These are phyloP conservation scores for Ascosphaera apis DNA, from an alignment of 2,329 filamentous ascomycete genomes.

Conservation along the genomic window DNA sequence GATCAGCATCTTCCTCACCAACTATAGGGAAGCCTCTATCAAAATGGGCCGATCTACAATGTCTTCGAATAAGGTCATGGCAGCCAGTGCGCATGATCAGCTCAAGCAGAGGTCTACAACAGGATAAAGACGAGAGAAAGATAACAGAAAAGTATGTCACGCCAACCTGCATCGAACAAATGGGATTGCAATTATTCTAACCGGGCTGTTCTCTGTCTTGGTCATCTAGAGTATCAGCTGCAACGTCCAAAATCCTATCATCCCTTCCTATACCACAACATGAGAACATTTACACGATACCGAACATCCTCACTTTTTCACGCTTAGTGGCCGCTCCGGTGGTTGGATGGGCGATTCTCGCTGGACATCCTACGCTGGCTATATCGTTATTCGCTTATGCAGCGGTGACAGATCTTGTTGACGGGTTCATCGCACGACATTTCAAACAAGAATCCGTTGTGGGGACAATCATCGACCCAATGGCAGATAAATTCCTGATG, in stretches of 20 bases:
- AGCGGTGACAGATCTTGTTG: slow-evolving; percentile 71
- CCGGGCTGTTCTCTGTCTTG: background rate
- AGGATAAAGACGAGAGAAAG: background rate
- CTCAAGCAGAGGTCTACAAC: background rate
- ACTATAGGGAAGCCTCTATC: too few relatives aligned
- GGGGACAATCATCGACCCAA: slow-evolving; percentile 81
- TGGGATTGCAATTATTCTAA: slow-evolving; percentile 1
- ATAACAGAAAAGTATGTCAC: background rate
- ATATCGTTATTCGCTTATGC: slow-evolving; percentile 79
- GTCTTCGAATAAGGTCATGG: slow-evolving; percentile 10
- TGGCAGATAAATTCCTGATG: slow-evolving; percentile 95
- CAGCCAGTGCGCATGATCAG: slow-evolving; percentile 8
- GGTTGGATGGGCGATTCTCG: slow-evolving; percentile 70
- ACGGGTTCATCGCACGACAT: slow-evolving; percentile 76
- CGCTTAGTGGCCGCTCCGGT: slow-evolving; percentile 62
- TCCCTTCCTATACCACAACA: slow-evolving; percentile 20
- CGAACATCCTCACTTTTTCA: slow-evolving; percentile 76
- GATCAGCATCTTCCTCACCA: too few relatives aligned
- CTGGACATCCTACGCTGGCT: slow-evolving; percentile 57
- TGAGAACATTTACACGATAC: slow-evolving; percentile 94
- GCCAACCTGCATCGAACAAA: background rate
- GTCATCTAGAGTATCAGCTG: background rate
- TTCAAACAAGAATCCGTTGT: slow-evolving; percentile 86
- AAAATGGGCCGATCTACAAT: slow-evolving; percentile 2
- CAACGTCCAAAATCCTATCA: slow-evolving; percentile 12